phyloP scores from a whole-genome alignment of 2,329 filamentous ascomycete genomes.

The Claviceps pazoutovae region DNA sequence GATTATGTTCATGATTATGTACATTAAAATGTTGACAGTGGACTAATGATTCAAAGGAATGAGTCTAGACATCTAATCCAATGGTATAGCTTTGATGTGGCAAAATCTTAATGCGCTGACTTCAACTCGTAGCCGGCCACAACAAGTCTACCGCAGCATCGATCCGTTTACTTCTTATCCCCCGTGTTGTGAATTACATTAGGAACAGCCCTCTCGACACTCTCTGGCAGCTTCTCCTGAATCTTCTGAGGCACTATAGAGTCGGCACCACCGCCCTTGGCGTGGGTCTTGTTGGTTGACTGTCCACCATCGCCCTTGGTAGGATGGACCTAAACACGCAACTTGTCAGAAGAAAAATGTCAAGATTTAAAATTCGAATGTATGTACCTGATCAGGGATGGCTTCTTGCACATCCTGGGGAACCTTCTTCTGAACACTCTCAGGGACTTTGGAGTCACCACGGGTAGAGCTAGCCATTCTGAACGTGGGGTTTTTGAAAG shows the following conservation, averaged over 20 bases:
- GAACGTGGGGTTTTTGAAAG: not conserved
- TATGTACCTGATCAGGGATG: conserved; percentile 10
- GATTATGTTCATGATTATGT: too few relatives aligned
- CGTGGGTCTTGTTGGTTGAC: conserved; percentile 10
- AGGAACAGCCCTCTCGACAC: conserved; percentile 10
- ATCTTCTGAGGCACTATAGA: conserved; percentile 12
- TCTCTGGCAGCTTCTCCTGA: conserved; percentile 13
- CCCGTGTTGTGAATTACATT: conserved; percentile 12
- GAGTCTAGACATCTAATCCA: too few relatives aligned
- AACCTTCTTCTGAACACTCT: conserved; percentile 8
- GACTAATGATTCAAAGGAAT: too few relatives aligned
- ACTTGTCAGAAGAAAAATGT: too few relatives aligned
- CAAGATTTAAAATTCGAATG: not conserved
- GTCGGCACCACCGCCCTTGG: conserved; percentile 8
- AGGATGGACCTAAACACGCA: conserved; percentile 9
- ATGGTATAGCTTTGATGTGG: too few relatives aligned
- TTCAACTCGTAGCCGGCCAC: too few relatives aligned
- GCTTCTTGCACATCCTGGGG: conserved; percentile 10
- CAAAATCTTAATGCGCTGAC: too few relatives aligned
- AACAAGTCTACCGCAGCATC: too few relatives aligned
- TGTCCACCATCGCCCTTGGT: conserved; percentile 8
- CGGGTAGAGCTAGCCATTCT: not conserved
- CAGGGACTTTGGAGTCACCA: not conserved
- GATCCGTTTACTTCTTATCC: not conserved
- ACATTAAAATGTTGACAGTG: too few relatives aligned